phyloP scores from a whole-genome alignment of 1,284 basidiomycete species.

The Vanrija sp. region DNA sequence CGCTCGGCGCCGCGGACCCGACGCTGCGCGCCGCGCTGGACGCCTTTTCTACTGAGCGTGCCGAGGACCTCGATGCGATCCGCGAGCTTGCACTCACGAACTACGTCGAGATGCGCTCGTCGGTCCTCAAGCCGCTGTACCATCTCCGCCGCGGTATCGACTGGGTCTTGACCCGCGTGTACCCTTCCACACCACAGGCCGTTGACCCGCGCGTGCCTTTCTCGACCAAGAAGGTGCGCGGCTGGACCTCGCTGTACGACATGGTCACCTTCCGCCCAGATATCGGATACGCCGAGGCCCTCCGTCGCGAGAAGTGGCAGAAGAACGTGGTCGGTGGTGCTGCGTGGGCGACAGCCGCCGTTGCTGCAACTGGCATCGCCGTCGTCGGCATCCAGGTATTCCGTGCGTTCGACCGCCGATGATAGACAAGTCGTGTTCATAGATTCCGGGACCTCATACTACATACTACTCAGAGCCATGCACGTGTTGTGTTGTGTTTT shows the following conservation, averaged over 20 bases:
- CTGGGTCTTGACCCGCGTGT: conserved; percentile 55
- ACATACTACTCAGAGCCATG: too few relatives aligned
- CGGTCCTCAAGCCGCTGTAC: conserved; percentile 77
- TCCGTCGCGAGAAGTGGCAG: conserved; percentile 45
- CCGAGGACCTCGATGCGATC: conserved; percentile 86
- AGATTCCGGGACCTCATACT: too few relatives aligned
- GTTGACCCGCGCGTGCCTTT: conserved; percentile 40
- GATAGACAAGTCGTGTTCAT: too few relatives aligned
- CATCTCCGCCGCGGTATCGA: conserved; percentile 78
- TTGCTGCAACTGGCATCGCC: not conserved
- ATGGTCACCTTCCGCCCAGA: conserved; percentile 98
- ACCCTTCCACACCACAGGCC: conserved; percentile 58
- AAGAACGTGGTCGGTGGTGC: conserved; percentile 29
- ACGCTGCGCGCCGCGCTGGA: conserved; percentile 63
- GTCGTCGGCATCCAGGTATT: too few relatives aligned
- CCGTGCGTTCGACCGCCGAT: too few relatives aligned
- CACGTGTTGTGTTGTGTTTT: too few relatives aligned
- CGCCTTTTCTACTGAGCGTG: conserved; percentile 72
- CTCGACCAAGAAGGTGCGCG: conserved; percentile 55
- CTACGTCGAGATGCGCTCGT: conserved; percentile 93
- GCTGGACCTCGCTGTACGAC: conserved; percentile 90
- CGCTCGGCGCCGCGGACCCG: conserved; percentile 42
- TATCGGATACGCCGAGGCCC: conserved; percentile 68
- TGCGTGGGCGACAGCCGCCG: conserved; percentile 6
- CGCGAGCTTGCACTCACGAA: conserved; percentile 88